A percentile compares a stretch with the other conserved stretches of the same genome.
Conservation (phyloP, 352 stramenopile genomes). For the Phytophthora citricola region DNA sequence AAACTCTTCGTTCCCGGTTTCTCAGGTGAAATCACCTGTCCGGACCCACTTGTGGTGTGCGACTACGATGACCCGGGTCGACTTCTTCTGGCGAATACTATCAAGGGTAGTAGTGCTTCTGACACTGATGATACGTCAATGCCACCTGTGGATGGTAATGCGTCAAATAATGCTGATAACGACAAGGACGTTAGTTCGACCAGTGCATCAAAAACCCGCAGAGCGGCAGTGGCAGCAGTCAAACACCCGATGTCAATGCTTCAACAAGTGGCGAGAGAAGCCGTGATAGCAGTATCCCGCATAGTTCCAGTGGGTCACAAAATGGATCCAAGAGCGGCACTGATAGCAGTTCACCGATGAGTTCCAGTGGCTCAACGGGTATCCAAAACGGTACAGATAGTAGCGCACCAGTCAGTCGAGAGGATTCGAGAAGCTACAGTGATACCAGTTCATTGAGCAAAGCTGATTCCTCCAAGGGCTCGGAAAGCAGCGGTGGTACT, state of each 20-base stretch:
- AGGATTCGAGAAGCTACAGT: neutral
- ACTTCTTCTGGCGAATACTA: neutral
- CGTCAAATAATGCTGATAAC: neutral
- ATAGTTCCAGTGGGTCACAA: too few relatives aligned
- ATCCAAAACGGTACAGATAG: neutral
- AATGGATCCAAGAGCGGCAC: too few relatives aligned
- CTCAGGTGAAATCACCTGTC: conserved; percentile 60
- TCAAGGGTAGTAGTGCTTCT: neutral
- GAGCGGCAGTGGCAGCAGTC: neutral
- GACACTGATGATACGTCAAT: neutral
- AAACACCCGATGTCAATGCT: too few relatives aligned
- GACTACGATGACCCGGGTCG: conserved; percentile 15
- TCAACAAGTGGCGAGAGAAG: too few relatives aligned
- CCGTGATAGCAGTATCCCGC: too few relatives aligned
- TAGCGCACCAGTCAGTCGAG: neutral
- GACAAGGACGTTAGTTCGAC: neutral
- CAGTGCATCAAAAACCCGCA: neutral
- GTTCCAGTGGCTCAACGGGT: neutral
- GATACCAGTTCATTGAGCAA: neutral
- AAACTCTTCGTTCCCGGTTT: conserved; percentile 55
- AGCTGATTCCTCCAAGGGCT: too few relatives aligned
- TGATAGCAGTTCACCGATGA: neutral
- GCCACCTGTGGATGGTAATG: neutral
- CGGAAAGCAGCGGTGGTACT: too few relatives aligned
- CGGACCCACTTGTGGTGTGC: conserved; percentile 71